Conservation (phyloP, 805 yeast species). For the Saturnispora diversa region DNA sequence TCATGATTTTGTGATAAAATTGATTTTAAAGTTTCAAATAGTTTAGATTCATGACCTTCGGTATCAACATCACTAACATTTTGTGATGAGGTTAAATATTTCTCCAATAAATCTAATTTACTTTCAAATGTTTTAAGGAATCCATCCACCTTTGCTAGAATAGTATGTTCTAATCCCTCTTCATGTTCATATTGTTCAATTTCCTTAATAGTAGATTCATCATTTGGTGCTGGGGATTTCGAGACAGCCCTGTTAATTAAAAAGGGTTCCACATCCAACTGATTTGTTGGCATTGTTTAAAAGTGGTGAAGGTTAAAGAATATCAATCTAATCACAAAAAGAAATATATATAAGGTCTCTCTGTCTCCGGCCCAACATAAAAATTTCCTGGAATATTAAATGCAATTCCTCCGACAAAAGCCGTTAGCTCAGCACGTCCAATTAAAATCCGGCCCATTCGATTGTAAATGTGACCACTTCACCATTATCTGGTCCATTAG, state of each 20-base stretch:
- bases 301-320: too few species aligned
- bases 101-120: conserved; percentile 25
- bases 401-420: conserved; percentile 3
- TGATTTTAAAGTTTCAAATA: conserved; percentile 23
- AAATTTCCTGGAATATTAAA: not conserved
- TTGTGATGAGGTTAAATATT: conserved; percentile 17
- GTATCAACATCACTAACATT: conserved; percentile 13
- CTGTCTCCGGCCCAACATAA: not conserved
- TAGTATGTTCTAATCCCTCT: conserved; percentile 20
- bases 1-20: conserved; percentile 21
- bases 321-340: too few species aligned
- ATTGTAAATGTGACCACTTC: conserved; percentile 52
- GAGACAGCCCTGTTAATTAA: not conserved
- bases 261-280: not conserved
- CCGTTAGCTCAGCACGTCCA: too few species aligned
- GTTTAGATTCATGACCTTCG: conserved; percentile 9
- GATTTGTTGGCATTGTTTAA: not conserved
- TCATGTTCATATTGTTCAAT: conserved; percentile 10
- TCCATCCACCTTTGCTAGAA: conserved; percentile 25
- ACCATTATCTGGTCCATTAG: conserved; percentile 16
- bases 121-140: conserved; percentile 25
- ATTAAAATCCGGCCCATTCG: conserved; percentile 98
- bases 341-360: conserved; percentile 1
- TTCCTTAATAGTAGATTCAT: not conserved
- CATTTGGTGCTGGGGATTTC: not conserved